Base-by-base conservation (phyloP, 352 stramenopile species). In the Lagenidium giganteum region DNA sequence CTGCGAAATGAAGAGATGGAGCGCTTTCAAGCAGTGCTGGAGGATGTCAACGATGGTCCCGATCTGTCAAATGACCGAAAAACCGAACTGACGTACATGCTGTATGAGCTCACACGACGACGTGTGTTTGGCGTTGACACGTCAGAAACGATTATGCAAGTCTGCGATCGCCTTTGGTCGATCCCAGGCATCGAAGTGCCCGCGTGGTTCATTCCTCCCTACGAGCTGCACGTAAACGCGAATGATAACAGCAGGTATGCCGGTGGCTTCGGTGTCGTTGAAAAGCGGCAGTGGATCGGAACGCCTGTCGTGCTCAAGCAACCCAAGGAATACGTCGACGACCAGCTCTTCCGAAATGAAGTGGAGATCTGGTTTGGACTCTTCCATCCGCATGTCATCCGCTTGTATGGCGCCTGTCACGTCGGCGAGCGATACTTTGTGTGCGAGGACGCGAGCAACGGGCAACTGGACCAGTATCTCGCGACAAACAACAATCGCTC, bases 401-500 rank as follows among this genome's bases (percentile, higher is more conserved):
- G 52, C 8, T 36, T 81, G 1, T 74, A 64, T 36, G 64, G 64
- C 5, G 62, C 58, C 0, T 77, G 68, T 18, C 59, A 76, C 13
- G 59, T 77, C 5, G 61, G 62, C 9, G 44, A 60, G 0, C 42
- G 54, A 1, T 63, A 69, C 21, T 61, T 73, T 18, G 64, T 78
- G 3, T 70, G 56, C 22, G 69, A 81, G 18, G 61, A 65, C 13
- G 67, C 62, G 3, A 57, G 45, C 22, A 45, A 64, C 16, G 66
- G 65, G 0, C 70, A 78, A 47, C 57, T 81, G 7, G 62, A 61
- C 25, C 29, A 50, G 16, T 67, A 60, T 23, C 29, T 67, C 12
- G 4, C n/a, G 9, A 7, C 37, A 2, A 29, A 61, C 24, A 57
- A 42, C 26, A 42, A 52, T 53, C 18, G 48, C 14, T n/a, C n/a